Evolutionary conservation across 2,329 filamentous ascomycete genomes (phyloP).

Genomic region (Ilyonectria destructans): DNA sequence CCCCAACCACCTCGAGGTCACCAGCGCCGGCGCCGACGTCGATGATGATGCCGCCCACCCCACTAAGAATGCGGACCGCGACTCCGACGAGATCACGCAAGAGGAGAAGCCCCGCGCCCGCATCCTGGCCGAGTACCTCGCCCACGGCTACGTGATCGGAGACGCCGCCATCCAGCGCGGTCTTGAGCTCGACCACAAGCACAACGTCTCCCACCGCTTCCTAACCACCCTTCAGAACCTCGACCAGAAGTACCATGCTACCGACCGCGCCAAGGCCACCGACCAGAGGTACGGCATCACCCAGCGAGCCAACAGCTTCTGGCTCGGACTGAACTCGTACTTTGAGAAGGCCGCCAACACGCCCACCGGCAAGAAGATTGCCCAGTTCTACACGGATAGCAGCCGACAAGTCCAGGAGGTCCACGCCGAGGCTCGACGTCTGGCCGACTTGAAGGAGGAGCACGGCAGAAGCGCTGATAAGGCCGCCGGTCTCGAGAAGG

Average conservation of each 20-base stretch:
- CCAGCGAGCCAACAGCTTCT: slow-evolving; percentile 77
- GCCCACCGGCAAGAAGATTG: slow-evolving; percentile 89
- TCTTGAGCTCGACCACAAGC: slow-evolving; percentile 90
- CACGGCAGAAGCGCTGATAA: slow-evolving; percentile 73
- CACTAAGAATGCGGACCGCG: slow-evolving; percentile 70
- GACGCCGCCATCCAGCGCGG: slow-evolving; percentile 84
- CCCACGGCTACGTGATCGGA: slow-evolving; percentile 91
- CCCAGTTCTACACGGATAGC: slow-evolving; percentile 88
- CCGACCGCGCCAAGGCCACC: slow-evolving; percentile 86
- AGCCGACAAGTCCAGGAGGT: slow-evolving; percentile 95
- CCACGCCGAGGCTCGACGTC: slow-evolving; percentile 88
- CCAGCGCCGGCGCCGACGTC: slow-evolving; percentile 76
- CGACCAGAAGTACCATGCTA: slow-evolving; percentile 89
- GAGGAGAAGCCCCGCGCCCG: slow-evolving; percentile 97
- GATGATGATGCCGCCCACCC: slow-evolving; percentile 75
- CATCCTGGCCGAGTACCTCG: slow-evolving; percentile 96
- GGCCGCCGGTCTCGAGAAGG: slow-evolving; percentile 70
- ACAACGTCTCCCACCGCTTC: slow-evolving; percentile 89
- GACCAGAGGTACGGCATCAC: slow-evolving; percentile 90
- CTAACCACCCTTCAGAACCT: slow-evolving; percentile 82
- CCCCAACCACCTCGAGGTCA: slow-evolving; percentile 84
- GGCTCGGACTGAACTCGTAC: slow-evolving; percentile 84
- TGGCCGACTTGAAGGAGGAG: slow-evolving; percentile 85
- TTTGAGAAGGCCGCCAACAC: slow-evolving; percentile 94
- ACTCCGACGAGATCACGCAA: slow-evolving; percentile 83